phyloP scores from a whole-genome alignment of 2,329 filamentous ascomycete species.

The Diaporthe capsici region DNA sequence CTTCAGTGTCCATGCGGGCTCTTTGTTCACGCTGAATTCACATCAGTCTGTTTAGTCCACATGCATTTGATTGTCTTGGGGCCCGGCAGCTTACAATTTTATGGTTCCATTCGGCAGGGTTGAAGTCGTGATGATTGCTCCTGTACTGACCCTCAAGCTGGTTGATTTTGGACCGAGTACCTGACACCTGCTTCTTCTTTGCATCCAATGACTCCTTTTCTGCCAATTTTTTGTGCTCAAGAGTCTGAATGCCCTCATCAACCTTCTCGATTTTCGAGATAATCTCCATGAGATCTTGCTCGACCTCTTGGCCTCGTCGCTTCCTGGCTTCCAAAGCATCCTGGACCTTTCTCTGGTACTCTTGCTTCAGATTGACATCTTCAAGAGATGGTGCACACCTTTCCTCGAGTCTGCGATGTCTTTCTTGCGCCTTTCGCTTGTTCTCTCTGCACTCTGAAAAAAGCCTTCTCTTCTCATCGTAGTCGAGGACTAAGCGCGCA shows the following conservation, averaged over 20 bases:
- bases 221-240: conserved; percentile 65
- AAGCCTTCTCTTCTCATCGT: conserved; percentile 66
- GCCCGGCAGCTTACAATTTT: conserved; percentile 64
- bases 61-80: neutral
- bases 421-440: conserved; percentile 67
- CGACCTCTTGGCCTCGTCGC: conserved; percentile 66
- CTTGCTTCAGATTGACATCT: conserved; percentile 78
- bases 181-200: conserved; percentile 66
- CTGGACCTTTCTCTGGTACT: conserved; percentile 73
- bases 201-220: conserved; percentile 64
- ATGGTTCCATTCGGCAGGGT: conserved; percentile 78
- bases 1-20: conserved; percentile 37
- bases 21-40: conserved; percentile 35
- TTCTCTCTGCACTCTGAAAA: conserved; percentile 67
- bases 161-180: conserved; percentile 70
- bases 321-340: conserved; percentile 69
- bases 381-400: conserved; percentile 76
- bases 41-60: conserved; percentile 10
- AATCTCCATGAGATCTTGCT: conserved; percentile 64
- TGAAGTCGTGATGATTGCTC: conserved; percentile 76
- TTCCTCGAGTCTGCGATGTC: conserved; percentile 72
- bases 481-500: conserved; percentile 76
- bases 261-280: conserved; percentile 56
- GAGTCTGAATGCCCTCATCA: conserved; percentile 57
- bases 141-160: conserved; percentile 74